These are phyloP conservation scores for Isoetes engelmannii DNA, from an alignment of 83 land plant species.

Conservation along the genomic window DNA sequence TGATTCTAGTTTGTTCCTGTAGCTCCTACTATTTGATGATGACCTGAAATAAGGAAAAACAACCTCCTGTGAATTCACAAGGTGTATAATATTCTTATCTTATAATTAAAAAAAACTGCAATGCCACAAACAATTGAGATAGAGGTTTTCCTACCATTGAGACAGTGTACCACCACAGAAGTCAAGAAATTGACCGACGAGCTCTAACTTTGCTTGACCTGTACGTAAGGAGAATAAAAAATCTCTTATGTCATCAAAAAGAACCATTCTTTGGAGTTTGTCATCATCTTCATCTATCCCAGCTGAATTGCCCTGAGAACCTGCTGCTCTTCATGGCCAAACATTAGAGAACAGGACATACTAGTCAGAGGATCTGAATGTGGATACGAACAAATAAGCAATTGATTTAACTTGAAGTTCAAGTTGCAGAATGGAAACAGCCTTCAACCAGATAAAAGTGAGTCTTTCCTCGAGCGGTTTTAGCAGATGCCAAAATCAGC, in stretches of 20 bases:
- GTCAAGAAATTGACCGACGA: constrained; percentile 66
- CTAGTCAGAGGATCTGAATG: no score
- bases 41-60: constrained; percentile 22
- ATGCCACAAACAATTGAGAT: no score
- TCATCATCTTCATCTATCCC: constrained; percentile 49
- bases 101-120: no score
- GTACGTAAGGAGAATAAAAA: constrained; percentile 62
- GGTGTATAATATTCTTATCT: no score
- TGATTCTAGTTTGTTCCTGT: not conserved
- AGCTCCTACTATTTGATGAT: constrained; percentile 20
- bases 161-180: constrained; percentile 63
- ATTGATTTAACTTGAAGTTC: no score
- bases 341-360: no score
- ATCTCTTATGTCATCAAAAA: constrained; percentile 84
- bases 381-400: no score
- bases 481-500: no score
- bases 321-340: constrained; percentile 33
- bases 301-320: constrained; percentile 9
- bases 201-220: constrained; percentile 45
- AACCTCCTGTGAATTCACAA: no score
- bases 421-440: no score
- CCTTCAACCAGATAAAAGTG: no score
- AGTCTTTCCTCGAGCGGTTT: no score
- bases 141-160: constrained; percentile 46
- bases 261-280: constrained; percentile 55